Evolutionary conservation across 306 rosid species (phyloP).

Genomic region (Crotalaria pallida): DNA sequence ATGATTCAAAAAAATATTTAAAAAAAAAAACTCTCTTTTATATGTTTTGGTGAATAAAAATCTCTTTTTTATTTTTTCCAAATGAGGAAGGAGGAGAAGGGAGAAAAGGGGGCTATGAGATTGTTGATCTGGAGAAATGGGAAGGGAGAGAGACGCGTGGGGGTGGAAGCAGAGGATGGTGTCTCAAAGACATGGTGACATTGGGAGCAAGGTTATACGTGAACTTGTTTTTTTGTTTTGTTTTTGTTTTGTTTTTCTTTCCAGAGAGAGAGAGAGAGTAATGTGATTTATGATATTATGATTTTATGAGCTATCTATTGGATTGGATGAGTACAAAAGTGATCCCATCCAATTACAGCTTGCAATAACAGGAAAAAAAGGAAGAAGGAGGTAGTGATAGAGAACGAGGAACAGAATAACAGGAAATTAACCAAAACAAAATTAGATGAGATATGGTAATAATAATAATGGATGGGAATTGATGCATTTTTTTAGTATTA

Average conservation of each 20-base stretch:
- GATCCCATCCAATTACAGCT: constrained; percentile 57
- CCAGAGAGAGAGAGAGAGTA: background rate
- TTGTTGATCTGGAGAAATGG: constrained; percentile 36
- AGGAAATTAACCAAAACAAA: no score
- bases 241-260: no score
- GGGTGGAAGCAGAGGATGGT: constrained; percentile 25
- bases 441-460: no score
- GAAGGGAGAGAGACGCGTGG: constrained; percentile 50
- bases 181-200: constrained; percentile 52
- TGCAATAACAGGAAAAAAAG: constrained; percentile 24
- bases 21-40: no score
- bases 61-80: no score
- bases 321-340: constrained; percentile 34
- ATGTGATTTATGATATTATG: background rate
- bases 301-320: background rate
- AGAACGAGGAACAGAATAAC: background rate
- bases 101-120: constrained; percentile 19
- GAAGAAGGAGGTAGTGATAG: constrained; percentile 10
- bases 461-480: no score
- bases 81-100: background rate
- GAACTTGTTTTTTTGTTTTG: background rate
- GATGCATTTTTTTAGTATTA: background rate
- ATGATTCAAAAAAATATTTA: no score
- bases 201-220: constrained; percentile 29
- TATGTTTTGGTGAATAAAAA: no score